Evolutionary conservation across 441 rosid genomes (phyloP).

Genomic region (Manihot esculenta): DNA sequence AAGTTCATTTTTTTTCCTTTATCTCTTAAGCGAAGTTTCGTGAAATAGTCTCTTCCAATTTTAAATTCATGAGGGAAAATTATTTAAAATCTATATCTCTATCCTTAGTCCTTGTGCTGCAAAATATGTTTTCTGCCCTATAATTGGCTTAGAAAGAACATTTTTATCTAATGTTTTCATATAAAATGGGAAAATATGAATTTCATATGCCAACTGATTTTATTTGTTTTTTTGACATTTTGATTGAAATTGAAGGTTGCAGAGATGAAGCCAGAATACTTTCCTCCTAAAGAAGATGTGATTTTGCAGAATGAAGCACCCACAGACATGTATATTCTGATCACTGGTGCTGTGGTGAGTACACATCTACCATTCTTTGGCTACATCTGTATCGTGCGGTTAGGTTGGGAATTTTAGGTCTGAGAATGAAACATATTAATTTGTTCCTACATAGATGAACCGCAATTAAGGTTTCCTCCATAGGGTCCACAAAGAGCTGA

Average conservation of each 20-base stretch:
- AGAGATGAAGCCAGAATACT: conserved; percentile 91
- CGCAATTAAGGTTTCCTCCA: neutral
- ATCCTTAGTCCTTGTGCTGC: neutral
- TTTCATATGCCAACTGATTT: neutral
- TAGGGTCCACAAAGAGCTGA: neutral
- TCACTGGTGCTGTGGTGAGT: conserved; percentile 78
- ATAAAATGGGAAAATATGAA: neutral
- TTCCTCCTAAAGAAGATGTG: conserved; percentile 90
- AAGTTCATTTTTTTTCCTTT: no score
- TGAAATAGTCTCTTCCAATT: neutral
- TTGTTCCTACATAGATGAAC: no score
- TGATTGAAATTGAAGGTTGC: conserved; percentile 50
- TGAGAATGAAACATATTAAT: no score
- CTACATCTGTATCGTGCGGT: neutral
- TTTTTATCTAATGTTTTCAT: neutral
- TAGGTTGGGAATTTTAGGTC: neutral
- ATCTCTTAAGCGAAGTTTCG: no score
- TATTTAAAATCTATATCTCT: neutral
- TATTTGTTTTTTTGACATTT: conserved; percentile 10
- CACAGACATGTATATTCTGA: conserved; percentile 77
- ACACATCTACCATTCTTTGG: neutral
- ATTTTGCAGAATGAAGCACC: conserved; percentile 94
- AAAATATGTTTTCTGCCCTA: neutral
- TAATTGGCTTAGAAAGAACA: neutral
- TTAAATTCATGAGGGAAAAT: neutral